Evolutionary conservation across 2,329 filamentous ascomycete genomes (phyloP), one percentile per base, ranked within the genome.

Genomic region (Cercospora zeina): DNA sequence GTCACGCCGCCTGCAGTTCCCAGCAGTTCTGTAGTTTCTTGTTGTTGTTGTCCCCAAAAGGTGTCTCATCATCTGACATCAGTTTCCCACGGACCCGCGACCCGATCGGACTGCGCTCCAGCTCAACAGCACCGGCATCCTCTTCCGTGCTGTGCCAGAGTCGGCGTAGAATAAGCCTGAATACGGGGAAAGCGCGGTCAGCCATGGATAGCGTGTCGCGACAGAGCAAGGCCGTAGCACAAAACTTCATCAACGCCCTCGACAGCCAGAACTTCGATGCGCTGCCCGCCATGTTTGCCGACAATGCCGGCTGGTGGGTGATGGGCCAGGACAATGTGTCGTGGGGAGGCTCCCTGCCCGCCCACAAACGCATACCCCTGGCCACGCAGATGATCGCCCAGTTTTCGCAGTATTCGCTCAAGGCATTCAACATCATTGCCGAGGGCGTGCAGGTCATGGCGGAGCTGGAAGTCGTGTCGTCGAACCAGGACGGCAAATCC

Each of bases 361-460:
- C 45, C 31, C 30, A 37, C 19, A 47, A 59, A 19, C 45, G 56
- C 13, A 59, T 59, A 36, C 56, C 56, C 16, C 56, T 59, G 16
- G 49, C 31, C 47, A 59, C 37, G 47, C 56, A 53, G 47, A 59
- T 59, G 56, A 33, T 59, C n/a, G 45, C 33, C 16, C 56, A 59
- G 47, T 59, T 59, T n/a, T 31, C 33, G 11, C 47, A 51, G 24
- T 59, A 59, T 42, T 59, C 56, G 19, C 31, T 59, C 42, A 59
- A 59, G 30, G 56, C 56, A 9, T 59, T 59, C 33, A 59, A 59
- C n/a, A 59, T 59, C 47, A 50, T 59, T 13, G 56, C 56, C 31
- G 56, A 59, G 33, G 56, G 56, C 31, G 56, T 59, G 30, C 56
- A 59, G 36, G 56, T 59, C 47, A 59, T 59, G 56, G 56, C 56